Evolutionary conservation across 495 filamentous ascomycete species (phyloP), one percentile per base, ranked within the genome.

Genomic region (Xylaria nigripes): DNA sequence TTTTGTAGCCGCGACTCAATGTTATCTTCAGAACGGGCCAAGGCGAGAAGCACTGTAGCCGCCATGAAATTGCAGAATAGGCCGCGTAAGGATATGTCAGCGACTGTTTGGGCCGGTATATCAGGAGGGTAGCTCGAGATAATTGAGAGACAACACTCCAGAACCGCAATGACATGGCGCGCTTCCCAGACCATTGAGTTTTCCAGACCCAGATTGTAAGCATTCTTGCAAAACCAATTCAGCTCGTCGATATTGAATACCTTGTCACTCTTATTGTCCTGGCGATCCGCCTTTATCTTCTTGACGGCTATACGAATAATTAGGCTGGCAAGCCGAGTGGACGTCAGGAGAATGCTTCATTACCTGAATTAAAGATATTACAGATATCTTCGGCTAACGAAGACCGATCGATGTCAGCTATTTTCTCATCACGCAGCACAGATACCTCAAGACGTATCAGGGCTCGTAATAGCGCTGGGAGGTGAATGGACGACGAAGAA

Each of bases 161-260:
- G 64, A 43, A 94, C 76, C 23, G 77, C 68, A 24, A 83, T 51
- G 0, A 80, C 72, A 41, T 70, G 66, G 7, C 70, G 65, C 6
- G 81, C 73, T 16, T 76, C 61, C 75, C 85, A 83, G 12, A 58
- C 66, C 0, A 72, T 72, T 30, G 81, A 79, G 36, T 79, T 70
- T 57, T 83, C 81, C 2, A 91, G 63, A 0, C 82, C 79, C 22
- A 89, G 64, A 58, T 91, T 90, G 66, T 93, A 95, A 6, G 81
- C 79, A 58, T 84, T 90, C 50, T 81, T 79, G 44, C 81, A 83
- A 67, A 94, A 89, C 89, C 89, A 93, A 62, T 92, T 76, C 2
- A 92, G 71, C 54, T 94, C 88, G 23, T 70, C 68, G 19, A 76
- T 43, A 1, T 70, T 78, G 65, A 86, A 85, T 13, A 77, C 54